These are phyloP conservation scores for Ochetophila trinervis DNA, from an alignment of 306 rosid genomes.

Conservation along the genomic window DNA sequence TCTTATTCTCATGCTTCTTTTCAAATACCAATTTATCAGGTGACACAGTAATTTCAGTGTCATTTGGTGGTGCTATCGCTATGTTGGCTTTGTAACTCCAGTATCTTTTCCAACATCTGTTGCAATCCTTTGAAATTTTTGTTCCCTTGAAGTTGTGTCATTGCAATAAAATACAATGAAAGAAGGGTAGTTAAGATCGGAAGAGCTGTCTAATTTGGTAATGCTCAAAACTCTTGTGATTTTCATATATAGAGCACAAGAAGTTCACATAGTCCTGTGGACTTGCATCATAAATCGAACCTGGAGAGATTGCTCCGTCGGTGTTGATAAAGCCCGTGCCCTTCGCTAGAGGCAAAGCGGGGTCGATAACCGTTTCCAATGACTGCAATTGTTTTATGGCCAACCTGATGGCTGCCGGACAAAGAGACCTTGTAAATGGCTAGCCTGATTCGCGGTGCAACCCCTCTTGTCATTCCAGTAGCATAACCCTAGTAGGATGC, in stretches of 20 bases:
- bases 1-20: background rate
- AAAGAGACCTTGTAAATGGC: background rate
- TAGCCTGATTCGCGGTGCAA: background rate
- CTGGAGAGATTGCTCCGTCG: background rate
- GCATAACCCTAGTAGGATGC: background rate
- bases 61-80: background rate
- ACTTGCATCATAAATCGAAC: background rate
- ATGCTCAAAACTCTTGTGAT: background rate
- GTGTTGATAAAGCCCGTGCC: constrained; percentile 1
- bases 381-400: background rate
- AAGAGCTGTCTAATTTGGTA: background rate
- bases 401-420: background rate
- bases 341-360: constrained; percentile 3
- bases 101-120: constrained; percentile 10
- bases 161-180: background rate
- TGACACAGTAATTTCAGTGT: background rate
- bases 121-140: background rate
- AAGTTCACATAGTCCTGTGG: constrained; percentile 1
- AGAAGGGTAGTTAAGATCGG: constrained; percentile 4
- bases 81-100: background rate
- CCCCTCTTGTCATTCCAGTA: background rate
- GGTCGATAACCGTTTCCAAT: too few species aligned
- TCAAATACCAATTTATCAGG: background rate
- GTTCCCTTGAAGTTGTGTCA: background rate
- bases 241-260: background rate